Base-by-base conservation (phyloP, 2,329 filamentous ascomycete genomes). In the Saccharata proteae region DNA sequence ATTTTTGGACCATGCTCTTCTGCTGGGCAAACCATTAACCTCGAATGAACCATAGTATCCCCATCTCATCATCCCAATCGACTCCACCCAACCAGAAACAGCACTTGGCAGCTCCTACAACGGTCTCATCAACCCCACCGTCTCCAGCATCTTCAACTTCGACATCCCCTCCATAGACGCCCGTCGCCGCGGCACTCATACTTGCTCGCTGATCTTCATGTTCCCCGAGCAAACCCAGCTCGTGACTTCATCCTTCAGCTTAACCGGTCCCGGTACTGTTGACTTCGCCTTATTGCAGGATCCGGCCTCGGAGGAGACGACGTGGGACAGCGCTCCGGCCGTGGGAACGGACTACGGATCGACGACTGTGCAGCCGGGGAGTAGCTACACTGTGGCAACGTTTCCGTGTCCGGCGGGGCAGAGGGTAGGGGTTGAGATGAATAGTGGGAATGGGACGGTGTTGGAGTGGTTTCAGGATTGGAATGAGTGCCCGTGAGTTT, bases 171-270 rank as follows among this genome's bases (percentile, higher is more conserved):
- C 47, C 3, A 45, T 43, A 3, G 50, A 58, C 29, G 36, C 47
- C 21, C 55, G 57, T 36, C 59, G 58, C 38, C n/a, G n/a, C n/a
- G n/a, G n/a, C n/a, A n/a, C n/a, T n/a, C n/a, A n/a, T n/a, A 60
- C 52, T 18, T 68, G 65, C 51, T 61, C 55, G 4, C 44, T 67
- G n/a, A 47, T 59, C 35, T 65, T 69, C 47, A 44, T 61, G 21
- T 54, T 67, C 38, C 64, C 64, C 0, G 37, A 34, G 14, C 43
- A 40, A 38, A 37, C 42, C 10, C 47, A 55, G 38, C 48, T 61
- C 5, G 37, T 38, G 21, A 54, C 50, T 3, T 56, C 54, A 24
- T 41, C 27, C 15, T 64, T 42, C 44, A 45, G 32, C n/a, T 47
- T 57, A 32, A 41, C 46, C 3, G 55, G 57, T 11, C 44, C 44